Evolutionary conservation across 805 yeast species (phyloP).

Genomic region (Candida railenensis): DNA sequence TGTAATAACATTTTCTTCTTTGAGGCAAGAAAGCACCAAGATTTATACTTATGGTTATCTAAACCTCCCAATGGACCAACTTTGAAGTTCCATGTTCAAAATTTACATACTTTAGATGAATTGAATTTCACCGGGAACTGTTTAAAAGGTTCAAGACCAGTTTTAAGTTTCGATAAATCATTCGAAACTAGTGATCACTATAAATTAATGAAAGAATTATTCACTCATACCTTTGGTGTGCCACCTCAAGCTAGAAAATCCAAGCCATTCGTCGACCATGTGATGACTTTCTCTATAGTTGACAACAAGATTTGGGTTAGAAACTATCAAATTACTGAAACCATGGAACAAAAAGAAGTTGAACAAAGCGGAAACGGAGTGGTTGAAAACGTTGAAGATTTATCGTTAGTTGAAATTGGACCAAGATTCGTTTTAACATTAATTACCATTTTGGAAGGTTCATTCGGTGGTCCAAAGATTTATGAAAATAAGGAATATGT

Average conservation of each 20-base stretch:
- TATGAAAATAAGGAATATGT: slow-evolving; percentile 96
- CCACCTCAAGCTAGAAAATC: slow-evolving; percentile 91
- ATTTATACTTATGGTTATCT: slow-evolving; percentile 89
- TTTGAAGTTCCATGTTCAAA: slow-evolving; percentile 87
- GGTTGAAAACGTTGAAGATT: slow-evolving; percentile 50
- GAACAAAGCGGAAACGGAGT: slow-evolving; percentile 49
- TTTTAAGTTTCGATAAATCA: slow-evolving; percentile 80
- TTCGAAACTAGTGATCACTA: slow-evolving; percentile 68
- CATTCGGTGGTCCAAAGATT: slow-evolving; percentile 96
- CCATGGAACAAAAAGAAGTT: slow-evolving; percentile 57
- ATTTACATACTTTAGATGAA: slow-evolving; percentile 94
- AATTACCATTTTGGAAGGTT: slow-evolving; percentile 90
- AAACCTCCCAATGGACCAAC: slow-evolving; percentile 99
- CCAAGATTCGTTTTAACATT: slow-evolving; percentile 93
- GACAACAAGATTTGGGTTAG: slow-evolving; percentile 95
- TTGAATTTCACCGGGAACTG: slow-evolving; percentile 96
- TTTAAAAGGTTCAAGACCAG: slow-evolving; percentile 90
- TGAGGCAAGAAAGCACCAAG: slow-evolving; percentile 95
- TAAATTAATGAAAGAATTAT: slow-evolving; percentile 70
- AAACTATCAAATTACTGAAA: slow-evolving; percentile 83
- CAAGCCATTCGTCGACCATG: slow-evolving; percentile 95
- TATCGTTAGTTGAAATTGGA: slow-evolving; percentile 89
- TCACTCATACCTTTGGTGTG: slow-evolving; percentile 68
- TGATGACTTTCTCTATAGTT: slow-evolving; percentile 86
- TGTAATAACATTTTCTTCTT: slow-evolving; percentile 93